Evolutionary conservation across 176 grass and related monocot species (phyloP), one percentile per base, ranked within the genome.

Genomic region (Triticum dicoccoides): DNA sequence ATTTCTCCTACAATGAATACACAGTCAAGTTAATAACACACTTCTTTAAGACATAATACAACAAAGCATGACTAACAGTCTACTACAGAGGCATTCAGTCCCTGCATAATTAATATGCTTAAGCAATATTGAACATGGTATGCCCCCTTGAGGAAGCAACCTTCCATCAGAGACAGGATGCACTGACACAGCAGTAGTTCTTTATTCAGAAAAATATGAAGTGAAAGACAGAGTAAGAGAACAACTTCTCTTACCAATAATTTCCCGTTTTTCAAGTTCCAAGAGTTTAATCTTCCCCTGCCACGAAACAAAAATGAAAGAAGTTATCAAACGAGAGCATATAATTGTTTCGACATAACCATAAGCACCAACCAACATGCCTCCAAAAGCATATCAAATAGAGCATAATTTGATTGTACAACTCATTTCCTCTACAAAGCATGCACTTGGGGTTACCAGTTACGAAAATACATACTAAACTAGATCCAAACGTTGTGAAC

Each of bases 261-360:
- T 82, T 91, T 94, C 93, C 83, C 77, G 79, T 80, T 92, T 94
- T 92, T 98, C 93, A 42, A 92, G 87, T 72, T 96, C 88, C 89
- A 98, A 86, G 9, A 86, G 82, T 59, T 92, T 86, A 89, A 89
- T 32, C 77, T 49, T 92, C 80, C 80, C 82, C 33, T 81, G 76
- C 90, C 85, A 83, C 80, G 61, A 85, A 90, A 84, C 13, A 5
- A 68, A 73, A 61, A 39, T 69, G 69, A 71, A 44, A 80, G 21
- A 69, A 27, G 86, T 67, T 65, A 83, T 6, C 80, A 86, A 78
- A 82, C 64, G 3, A 78, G 74, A 74, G 27, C 10, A 17, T 66
- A 80, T 23, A 66, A 38, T 74, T 59, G 14, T 68, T 83, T 38
- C 4, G 10, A 69, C 34, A 69, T 32, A 23, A 32, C 14, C n/a